Base-by-base conservation (phyloP, 441 rosid species). In the Melastoma candidum region DNA sequence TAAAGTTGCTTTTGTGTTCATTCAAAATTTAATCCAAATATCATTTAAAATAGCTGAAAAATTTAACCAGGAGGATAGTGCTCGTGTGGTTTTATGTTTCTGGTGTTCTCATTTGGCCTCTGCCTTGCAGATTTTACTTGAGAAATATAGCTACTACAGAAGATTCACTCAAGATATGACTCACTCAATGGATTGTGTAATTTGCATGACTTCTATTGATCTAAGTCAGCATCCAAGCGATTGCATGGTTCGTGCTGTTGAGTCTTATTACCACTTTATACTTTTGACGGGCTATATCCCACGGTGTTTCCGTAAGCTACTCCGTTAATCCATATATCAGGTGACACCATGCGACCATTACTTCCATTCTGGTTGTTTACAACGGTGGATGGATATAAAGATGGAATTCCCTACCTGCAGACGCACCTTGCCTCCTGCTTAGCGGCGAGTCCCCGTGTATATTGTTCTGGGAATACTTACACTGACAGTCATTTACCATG, bases 351-450 rank as follows among this genome's bases (percentile, higher is more conserved):
- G 98, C 41, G 98, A 88, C 67, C 97, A 93, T 71, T 84, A 84
- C 73, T 93, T 93, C 65, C 98, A 93, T 68, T 74, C 85, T 2
- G 98, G 88, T 58, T 93, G 98, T 71, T 76, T 93, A 64, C 97
- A 88, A 73, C 80, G 93, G 71, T 86, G 97, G 97, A 88, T 93
- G 98, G 98, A 93, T 70, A 78, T 93, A 73, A 93, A 93, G 78
- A 93, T 93, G 98, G 98, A 93, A 71, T 88, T 96, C 58, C 98
- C 98, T 50, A 93, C 98, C 53, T 93, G 98, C 73, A 86, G 98
- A 65, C 90, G 97, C 46, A 65, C 87, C 2, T 71, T 93, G 48
- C 98, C 98, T 25, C 86, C 98, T 53, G 95, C 92, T 52, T 85
- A 76, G 79, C 59, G 48, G 59, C 26, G 0, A 17, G 51, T 59